A percentile compares a stretch with the other conserved stretches of the same genome.
phyloP scores from a whole-genome alignment of 1,284 basidiomycete genomes.

The Sporisorium scitamineum region DNA sequence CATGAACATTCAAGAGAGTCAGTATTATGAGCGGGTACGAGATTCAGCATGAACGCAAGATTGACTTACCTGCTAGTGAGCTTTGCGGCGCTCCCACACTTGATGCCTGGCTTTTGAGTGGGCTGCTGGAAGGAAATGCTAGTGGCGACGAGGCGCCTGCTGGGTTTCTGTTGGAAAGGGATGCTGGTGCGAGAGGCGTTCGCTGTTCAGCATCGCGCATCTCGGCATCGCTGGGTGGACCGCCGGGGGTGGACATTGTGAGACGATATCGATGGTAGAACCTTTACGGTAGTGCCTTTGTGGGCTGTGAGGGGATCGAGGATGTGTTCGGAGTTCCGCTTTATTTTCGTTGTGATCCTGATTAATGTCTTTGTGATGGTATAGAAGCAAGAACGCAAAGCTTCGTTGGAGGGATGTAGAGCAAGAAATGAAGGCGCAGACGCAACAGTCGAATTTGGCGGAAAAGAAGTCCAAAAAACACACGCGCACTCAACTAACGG shows the following conservation, averaged over 20 bases:
- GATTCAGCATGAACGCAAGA: neutral
- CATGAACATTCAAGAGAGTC: neutral
- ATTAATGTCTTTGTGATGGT: neutral
- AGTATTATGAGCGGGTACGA: neutral
- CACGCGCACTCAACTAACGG: neutral
- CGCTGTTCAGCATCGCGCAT: constrained; percentile 51
- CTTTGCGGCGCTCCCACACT: constrained; percentile 26
- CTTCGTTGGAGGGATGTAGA: neutral
- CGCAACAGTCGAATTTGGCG: neutral
- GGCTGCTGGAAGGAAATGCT: constrained; percentile 64
- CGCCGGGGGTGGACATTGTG: constrained; percentile 51
- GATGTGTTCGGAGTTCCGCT: no score
- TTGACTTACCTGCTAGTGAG: constrained; percentile 44
- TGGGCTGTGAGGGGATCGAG: neutral
- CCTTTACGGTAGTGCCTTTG: neutral
- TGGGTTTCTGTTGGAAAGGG: constrained; percentile 33
- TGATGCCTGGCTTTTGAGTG: constrained; percentile 51
- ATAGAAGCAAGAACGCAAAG: neutral
- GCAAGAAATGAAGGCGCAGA: neutral
- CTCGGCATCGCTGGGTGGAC: constrained; percentile 42
- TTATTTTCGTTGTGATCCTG: neutral
- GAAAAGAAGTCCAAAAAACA: neutral
- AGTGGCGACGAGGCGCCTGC: constrained; percentile 56
- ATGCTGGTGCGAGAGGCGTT: constrained; percentile 44
- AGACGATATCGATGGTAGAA: neutral